phyloP scores from a whole-genome alignment of 257 asterid species.

The Solanum peruvianum region DNA sequence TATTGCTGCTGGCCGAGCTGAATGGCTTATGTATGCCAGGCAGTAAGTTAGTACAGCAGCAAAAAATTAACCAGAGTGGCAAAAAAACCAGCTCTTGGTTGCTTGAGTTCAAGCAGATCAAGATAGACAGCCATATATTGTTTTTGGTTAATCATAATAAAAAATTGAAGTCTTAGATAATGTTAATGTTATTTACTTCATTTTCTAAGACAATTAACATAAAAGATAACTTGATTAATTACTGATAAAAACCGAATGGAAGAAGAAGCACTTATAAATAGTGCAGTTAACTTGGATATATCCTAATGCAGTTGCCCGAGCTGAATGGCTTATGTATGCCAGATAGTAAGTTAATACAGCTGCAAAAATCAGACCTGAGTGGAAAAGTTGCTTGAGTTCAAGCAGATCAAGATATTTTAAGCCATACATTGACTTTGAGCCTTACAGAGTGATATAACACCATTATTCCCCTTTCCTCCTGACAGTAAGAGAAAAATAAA shows the following conservation, averaged over 20 bases:
- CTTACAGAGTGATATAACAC: background rate
- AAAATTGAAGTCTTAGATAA: background rate
- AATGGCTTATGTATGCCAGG: slow-evolving; percentile 15
- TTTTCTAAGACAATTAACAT: background rate
- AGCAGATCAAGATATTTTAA: slow-evolving; percentile 4
- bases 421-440: background rate
- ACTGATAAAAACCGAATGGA: background rate
- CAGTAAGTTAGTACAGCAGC: slow-evolving; percentile 13
- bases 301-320: slow-evolving; percentile 20
- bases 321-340: slow-evolving; percentile 21
- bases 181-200: background rate
- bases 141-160: background rate
- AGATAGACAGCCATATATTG: slow-evolving; percentile 8
- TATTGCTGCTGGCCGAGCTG: slow-evolving; percentile 30
- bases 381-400: slow-evolving; percentile 6
- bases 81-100: slow-evolving; percentile 11
- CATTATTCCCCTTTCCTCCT: background rate
- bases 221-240: background rate
- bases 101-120: slow-evolving; percentile 9
- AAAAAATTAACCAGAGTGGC: background rate
- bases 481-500: background rate
- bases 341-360: slow-evolving; percentile 1
- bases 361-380: background rate
- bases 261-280: background rate
- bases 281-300: background rate